These are phyloP conservation scores for Didymellaceae sp. DNA, from an alignment of 2,329 filamentous ascomycete species.

Conservation along the genomic window DNA sequence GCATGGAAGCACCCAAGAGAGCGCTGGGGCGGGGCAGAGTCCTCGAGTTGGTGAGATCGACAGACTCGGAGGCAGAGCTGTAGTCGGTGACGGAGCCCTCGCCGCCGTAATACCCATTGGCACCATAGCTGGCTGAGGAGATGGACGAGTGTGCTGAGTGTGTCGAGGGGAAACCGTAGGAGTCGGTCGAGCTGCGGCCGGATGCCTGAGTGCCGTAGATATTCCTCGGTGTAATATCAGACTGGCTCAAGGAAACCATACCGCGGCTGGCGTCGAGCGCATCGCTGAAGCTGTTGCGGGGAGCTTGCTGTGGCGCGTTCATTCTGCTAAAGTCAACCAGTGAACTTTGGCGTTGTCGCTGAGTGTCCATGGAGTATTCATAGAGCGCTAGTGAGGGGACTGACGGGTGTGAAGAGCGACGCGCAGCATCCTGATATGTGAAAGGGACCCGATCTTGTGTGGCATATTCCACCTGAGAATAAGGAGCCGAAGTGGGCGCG, in stretches of 20 bases:
- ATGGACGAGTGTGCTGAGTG: constrained; percentile 90
- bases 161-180: constrained; percentile 87
- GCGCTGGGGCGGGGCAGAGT: constrained; percentile 82
- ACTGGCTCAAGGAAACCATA: constrained; percentile 93
- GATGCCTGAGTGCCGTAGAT: constrained; percentile 75
- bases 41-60: constrained; percentile 78
- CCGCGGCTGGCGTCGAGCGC: constrained; percentile 91
- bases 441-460: constrained; percentile 59
- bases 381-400: constrained; percentile 64
- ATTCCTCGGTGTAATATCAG: constrained; percentile 81
- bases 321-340: constrained; percentile 71
- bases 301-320: constrained; percentile 63
- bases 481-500: constrained; percentile 71
- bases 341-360: constrained; percentile 63
- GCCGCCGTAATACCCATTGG: constrained; percentile 79
- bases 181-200: constrained; percentile 77
- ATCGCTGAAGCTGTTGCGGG: constrained; percentile 77
- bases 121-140: constrained; percentile 80
- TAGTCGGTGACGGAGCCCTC: constrained; percentile 90
- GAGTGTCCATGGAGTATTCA: constrained; percentile 54
- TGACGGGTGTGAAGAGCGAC: constrained; percentile 87
- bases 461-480: constrained; percentile 79
- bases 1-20: constrained; percentile 65
- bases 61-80: constrained; percentile 85
- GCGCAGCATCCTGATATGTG: constrained; percentile 62